Conservation (phyloP, 169 alveolate species). For the Miamiensis avidus region DNA sequence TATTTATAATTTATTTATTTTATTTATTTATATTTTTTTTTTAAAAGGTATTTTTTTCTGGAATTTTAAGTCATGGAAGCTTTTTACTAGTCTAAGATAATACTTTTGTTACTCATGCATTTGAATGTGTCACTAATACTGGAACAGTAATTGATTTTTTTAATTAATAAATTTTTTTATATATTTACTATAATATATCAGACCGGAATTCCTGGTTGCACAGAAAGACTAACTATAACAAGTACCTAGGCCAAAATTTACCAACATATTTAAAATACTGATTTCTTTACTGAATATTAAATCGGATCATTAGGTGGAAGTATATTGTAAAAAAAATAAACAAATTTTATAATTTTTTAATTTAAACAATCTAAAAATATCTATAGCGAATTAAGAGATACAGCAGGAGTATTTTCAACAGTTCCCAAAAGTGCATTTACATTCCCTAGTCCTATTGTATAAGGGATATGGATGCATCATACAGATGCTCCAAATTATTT, state of each 20-base stretch:
- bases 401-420: too few relatives aligned
- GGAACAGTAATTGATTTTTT: background rate
- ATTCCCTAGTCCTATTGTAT: background rate
- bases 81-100: background rate
- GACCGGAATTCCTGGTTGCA: background rate
- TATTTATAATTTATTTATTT: too few relatives aligned
- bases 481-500: background rate
- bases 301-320: background rate
- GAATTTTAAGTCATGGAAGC: background rate
- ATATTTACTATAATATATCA: too few relatives aligned
- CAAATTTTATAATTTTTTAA: too few relatives aligned
- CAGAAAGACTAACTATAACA: too few relatives aligned
- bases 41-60: background rate
- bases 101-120: background rate
- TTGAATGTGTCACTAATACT: background rate
- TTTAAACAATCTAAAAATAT: too few relatives aligned
- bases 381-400: too few relatives aligned
- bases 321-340: background rate
- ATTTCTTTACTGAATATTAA: background rate
- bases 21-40: too few relatives aligned
- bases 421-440: too few relatives aligned
- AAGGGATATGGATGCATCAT: background rate
- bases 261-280: background rate
- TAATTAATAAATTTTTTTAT: too few relatives aligned
- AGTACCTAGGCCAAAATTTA: background rate